phyloP scores from a whole-genome alignment of 352 stramenopile species.

The Globisporangium orthogonon region DNA sequence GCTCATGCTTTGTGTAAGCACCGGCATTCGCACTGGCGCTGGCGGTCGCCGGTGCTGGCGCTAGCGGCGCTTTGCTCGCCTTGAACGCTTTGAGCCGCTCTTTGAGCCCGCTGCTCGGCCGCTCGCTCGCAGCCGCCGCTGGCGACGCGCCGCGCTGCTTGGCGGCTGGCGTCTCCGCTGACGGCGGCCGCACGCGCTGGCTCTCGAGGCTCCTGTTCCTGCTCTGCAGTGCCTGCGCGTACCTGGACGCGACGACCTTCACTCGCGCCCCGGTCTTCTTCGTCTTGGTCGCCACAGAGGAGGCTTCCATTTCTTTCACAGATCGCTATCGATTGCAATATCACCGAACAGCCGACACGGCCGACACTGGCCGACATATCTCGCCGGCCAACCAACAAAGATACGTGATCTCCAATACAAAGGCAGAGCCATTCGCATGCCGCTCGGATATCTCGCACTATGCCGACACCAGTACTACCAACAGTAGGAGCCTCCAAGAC shows the following conservation, averaged over 20 bases:
- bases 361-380: too few species aligned
- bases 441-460: too few species aligned
- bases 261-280: slow-evolving; percentile 15
- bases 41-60: neutral
- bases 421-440: too few species aligned
- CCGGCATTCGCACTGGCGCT: neutral
- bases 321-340: too few species aligned
- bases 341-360: too few species aligned
- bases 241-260: slow-evolving; percentile 54
- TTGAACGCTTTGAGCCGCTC: slow-evolving; percentile 37
- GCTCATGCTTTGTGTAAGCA: too few species aligned
- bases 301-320: too few species aligned
- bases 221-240: slow-evolving; percentile 42
- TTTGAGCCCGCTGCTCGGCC: slow-evolving; percentile 12
- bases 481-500: too few species aligned
- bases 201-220: slow-evolving; percentile 31
- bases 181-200: slow-evolving; percentile 6
- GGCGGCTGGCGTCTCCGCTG: neutral
- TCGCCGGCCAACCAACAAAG: too few species aligned
- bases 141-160: neutral
- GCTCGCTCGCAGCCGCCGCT: neutral
- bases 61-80: slow-evolving; percentile 21
- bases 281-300: neutral
- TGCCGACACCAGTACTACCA: too few species aligned
- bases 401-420: too few species aligned